These are phyloP conservation scores for Myxozyma monticola DNA, from an alignment of 805 yeast genomes.

Conservation along the genomic window DNA sequence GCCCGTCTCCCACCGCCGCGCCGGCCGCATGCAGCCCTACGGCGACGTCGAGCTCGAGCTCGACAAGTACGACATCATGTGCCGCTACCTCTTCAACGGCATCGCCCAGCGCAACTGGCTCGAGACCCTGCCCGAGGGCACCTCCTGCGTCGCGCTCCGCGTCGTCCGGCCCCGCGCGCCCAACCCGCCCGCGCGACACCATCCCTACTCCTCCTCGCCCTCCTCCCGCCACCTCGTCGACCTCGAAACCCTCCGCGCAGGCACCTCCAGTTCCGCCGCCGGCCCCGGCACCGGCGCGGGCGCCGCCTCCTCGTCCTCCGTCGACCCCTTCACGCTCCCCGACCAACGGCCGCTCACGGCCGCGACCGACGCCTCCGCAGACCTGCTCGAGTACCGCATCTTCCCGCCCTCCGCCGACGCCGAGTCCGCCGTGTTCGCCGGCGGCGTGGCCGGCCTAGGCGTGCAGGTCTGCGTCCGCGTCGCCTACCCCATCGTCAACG, in stretches of 20 bases:
- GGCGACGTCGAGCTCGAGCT: neutral
- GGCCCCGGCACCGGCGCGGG: too few relatives aligned
- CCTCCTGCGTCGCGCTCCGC: slow-evolving; percentile 13
- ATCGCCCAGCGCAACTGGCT: slow-evolving; percentile 19
- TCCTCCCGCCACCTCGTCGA: neutral
- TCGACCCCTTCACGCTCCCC: neutral
- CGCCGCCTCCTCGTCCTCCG: neutral
- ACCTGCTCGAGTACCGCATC: slow-evolving; percentile 3
- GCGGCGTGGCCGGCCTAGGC: slow-evolving; percentile 16
- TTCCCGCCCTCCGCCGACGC: slow-evolving; percentile 10
- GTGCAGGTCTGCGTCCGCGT: slow-evolving; percentile 20
- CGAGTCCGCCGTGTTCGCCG: slow-evolving; percentile 8
- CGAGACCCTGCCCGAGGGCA: slow-evolving; percentile 8
- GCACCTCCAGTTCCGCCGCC: neutral
- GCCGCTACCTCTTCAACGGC: slow-evolving; percentile 17
- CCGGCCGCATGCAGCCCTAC: neutral
- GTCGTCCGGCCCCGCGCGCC: slow-evolving; percentile 1
- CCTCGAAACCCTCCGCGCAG: neutral
- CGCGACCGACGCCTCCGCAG: neutral
- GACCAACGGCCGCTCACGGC: neutral
- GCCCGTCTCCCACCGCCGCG: neutral
- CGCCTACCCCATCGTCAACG: slow-evolving; percentile 16
- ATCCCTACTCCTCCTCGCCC: neutral
- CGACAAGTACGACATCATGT: slow-evolving; percentile 26
- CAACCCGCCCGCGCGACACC: neutral